Evolutionary conservation across 768 basidiomycete species (phyloP), one percentile per base, ranked within the genome.

Genomic region (Cubamyces sp.): DNA sequence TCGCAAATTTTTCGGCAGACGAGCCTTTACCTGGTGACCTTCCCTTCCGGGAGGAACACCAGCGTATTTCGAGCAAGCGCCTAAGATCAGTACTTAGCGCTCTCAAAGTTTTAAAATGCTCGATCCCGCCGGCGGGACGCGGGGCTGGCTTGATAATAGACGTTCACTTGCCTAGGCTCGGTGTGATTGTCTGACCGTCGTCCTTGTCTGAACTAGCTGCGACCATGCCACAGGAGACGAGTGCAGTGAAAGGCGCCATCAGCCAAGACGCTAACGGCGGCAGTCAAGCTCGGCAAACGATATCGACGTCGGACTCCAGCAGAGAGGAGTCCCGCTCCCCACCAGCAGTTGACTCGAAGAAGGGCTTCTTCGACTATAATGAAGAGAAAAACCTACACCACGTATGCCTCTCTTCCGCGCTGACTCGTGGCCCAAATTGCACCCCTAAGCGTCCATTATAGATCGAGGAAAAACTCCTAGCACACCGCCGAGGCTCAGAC

Each of bases 371-470:
- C 71, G 87, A 87, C 9, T 94, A 94, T 73, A 78, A 78, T 21
- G 90, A 94, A 66, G 92, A 93, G 76, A 90, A 88, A 69, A 86
- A 76, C 39, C 79, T 89, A 30, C 86, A 87, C 68, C 88, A 91
- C 66, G 91, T 91, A 76, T 80, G 21, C 23, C 52, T 30, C 30
- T 45, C 37, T n/a, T 34, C 34, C 19, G 21, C 25, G 50, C 45
- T 50, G 19, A 23, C n/a, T 28, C 37, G 12, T 37, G 8, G 4
- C n/a, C 16, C 40, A 28, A 41, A 34, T 21, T 42, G 25, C 16
- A 5, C 25, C 49, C 25, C 48, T 59, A 45, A 54, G 34, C 47
- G 48, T 15, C 48, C 6, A 21, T 6, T 21, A 37, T 62, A 92
- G 90, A 89, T 91, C 60, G 88, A 90, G 69, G 89, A 87, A 71